Conservation (phyloP, 768 basidiomycete genomes). For the Hemileccinum impolitum region DNA sequence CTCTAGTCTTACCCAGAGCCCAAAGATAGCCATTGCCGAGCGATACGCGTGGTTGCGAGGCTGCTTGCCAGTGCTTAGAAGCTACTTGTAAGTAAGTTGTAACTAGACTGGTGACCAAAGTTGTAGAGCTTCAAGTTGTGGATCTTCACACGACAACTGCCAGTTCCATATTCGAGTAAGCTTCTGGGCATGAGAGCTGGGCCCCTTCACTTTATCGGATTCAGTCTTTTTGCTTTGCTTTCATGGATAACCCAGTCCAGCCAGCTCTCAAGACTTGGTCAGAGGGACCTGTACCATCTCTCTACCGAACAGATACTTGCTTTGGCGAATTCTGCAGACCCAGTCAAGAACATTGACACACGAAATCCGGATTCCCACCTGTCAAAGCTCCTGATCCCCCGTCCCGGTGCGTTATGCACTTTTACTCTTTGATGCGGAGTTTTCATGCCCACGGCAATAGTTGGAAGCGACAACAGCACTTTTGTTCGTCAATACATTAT, state of each 20-base stretch:
- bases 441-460: conserved; percentile 32
- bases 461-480: conserved; percentile 75
- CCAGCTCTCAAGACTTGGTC: conserved; percentile 31
- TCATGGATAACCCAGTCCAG: conserved; percentile 24
- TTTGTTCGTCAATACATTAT: conserved; percentile 79
- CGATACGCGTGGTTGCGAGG: background rate
- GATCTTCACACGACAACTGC: conserved; percentile 15
- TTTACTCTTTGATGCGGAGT: background rate
- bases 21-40: conserved; percentile 64
- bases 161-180: background rate
- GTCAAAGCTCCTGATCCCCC: conserved; percentile 81
- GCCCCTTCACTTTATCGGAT: conserved; percentile 3
- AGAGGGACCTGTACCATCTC: conserved; percentile 40
- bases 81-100: too few relatives aligned
- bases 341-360: conserved; percentile 64
- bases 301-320: conserved; percentile 48
- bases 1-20: conserved; percentile 65
- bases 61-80: too few relatives aligned
- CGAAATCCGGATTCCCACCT: conserved; percentile 67
- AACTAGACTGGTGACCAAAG: too few relatives aligned
- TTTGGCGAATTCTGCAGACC: conserved; percentile 57
- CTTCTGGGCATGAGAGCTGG: conserved; percentile 15
- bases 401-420: conserved; percentile 54
- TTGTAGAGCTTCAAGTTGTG: background rate
- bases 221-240: conserved; percentile 15